Evolutionary conservation across 768 basidiomycete genomes (phyloP).

Genomic region (Leucocoprinus leucothites): DNA sequence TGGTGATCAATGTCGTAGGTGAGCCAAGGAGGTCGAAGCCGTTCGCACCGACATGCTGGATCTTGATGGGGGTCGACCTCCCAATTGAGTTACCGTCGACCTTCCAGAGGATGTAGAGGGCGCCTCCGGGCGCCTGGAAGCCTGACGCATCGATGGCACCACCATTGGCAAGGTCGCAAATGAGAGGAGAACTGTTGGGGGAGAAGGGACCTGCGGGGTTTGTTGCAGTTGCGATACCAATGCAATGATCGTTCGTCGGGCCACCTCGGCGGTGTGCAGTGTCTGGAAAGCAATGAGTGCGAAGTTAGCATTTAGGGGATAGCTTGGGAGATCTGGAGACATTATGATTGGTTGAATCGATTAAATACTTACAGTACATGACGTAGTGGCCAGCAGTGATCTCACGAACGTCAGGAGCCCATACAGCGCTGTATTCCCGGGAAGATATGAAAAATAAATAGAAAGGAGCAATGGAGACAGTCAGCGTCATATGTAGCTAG

Average conservation of each 20-base stretch:
- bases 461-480: background rate
- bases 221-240: too few relatives aligned
- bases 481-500: background rate
- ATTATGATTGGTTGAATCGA: background rate
- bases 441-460: background rate
- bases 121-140: background rate
- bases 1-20: background rate
- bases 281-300: too few relatives aligned
- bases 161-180: background rate
- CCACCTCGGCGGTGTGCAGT: too few relatives aligned
- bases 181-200: too few relatives aligned
- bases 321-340: background rate
- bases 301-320: background rate
- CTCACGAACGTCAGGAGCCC: background rate
- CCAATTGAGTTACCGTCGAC: background rate
- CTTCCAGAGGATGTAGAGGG: background rate
- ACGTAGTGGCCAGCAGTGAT: background rate
- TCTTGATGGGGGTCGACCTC: background rate
- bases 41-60: too few relatives aligned
- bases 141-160: background rate
- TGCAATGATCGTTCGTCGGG: too few relatives aligned
- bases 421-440: background rate
- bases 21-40: background rate
- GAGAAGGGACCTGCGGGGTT: too few relatives aligned
- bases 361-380: background rate